phyloP scores from a whole-genome alignment of 78 protist species.

The Dictyostelium brefeldianum region DNA sequence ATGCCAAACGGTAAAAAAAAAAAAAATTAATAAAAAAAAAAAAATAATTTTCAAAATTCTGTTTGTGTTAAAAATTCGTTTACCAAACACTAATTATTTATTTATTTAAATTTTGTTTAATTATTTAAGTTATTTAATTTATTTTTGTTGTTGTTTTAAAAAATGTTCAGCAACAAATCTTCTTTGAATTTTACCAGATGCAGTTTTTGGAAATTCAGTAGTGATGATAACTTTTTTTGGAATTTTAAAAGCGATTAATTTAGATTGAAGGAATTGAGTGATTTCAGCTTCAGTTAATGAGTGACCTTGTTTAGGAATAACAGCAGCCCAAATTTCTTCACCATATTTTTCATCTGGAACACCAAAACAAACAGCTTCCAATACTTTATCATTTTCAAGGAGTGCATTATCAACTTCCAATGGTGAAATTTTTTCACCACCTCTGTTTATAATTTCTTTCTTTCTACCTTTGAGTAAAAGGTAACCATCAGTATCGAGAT shows the following conservation, averaged over 20 bases:
- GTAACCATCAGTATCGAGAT: conserved; percentile 84
- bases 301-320: conserved; percentile 42
- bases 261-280: conserved; percentile 56
- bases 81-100: too few species aligned
- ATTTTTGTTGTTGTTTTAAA: conserved; percentile 29
- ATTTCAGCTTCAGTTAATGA: conserved; percentile 11
- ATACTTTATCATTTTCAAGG: conserved; percentile 75
- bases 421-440: conserved; percentile 93
- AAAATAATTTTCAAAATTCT: too few species aligned
- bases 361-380: conserved; percentile 91
- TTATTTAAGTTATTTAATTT: not conserved
- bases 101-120: too few species aligned
- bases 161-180: conserved; percentile 75
- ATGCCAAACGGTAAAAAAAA: not conserved
- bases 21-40: not conserved
- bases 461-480: conserved; percentile 90
- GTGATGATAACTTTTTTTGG: conserved; percentile 86
- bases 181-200: conserved; percentile 93
- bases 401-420: conserved; percentile 90
- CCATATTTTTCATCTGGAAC: conserved; percentile 92
- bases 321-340: conserved; percentile 87
- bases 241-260: conserved; percentile 85
- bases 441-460: conserved; percentile 92
- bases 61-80: too few species aligned
- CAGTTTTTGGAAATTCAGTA: conserved; percentile 86